A percentile compares a stretch with the other conserved stretches of the same genome.
Conservation (phyloP, 345 rosid species). For the Sisymbrium irio region DNA sequence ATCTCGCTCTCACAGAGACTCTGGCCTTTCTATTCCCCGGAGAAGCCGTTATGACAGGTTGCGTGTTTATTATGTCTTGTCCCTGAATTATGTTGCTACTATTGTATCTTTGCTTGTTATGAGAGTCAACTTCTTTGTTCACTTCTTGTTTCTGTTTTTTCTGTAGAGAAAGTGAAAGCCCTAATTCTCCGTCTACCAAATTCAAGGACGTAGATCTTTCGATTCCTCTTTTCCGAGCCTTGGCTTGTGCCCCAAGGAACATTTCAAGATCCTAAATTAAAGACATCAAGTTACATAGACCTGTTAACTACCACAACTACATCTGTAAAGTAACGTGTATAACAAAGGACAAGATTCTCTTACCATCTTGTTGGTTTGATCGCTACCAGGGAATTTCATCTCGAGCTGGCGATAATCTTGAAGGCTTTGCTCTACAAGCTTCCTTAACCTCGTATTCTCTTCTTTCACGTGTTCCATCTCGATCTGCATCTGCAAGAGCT, state of each 20-base stretch:
- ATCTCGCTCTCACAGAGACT: conserved; percentile 84
- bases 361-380: conserved; percentile 24
- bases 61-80: not conserved
- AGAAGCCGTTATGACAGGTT: conserved; percentile 23
- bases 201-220: conserved; percentile 7
- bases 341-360: conserved; percentile 1
- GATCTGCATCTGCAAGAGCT: conserved; percentile 34
- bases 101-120: conserved; percentile 16
- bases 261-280: conserved; percentile 25
- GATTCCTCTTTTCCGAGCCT: conserved; percentile 14
- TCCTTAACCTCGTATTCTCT: conserved; percentile 33
- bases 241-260: conserved; percentile 28
- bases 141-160: conserved; percentile 24
- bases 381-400: conserved; percentile 31
- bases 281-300: not conserved
- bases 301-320: not conserved
- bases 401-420: conserved; percentile 36
- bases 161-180: conserved; percentile 34
- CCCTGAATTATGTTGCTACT: conserved; percentile 1
- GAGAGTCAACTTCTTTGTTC: conserved; percentile 19
- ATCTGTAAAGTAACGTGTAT: not conserved
- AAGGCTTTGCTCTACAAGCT: conserved; percentile 35
- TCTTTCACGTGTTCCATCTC: conserved; percentile 36
- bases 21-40: conserved; percentile 58
- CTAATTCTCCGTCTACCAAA: conserved; percentile 18